Conservation (phyloP, 768 basidiomycete species). For the Lyophyllum atratum region DNA sequence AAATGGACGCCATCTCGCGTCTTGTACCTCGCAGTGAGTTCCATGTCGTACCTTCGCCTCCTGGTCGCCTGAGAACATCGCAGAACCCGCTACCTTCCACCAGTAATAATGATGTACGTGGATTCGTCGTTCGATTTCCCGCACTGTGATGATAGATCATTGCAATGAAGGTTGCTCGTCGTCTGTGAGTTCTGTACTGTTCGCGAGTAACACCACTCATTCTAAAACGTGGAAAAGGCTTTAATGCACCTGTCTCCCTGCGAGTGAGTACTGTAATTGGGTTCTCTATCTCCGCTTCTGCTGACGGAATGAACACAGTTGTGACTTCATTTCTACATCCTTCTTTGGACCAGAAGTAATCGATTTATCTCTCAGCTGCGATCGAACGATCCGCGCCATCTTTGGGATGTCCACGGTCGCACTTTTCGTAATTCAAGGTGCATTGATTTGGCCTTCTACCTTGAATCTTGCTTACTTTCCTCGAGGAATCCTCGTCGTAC, state of each 20-base stretch:
- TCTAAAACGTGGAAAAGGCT: no score
- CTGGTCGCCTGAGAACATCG: neutral
- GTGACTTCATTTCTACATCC: no score
- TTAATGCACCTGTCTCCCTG: no score
- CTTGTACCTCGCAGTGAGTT: constrained; percentile 12
- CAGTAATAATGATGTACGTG: constrained; percentile 12
- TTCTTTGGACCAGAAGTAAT: no score
- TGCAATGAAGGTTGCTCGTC: no score
- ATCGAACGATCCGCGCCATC: constrained; percentile 10
- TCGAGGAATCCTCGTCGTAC: constrained; percentile 14
- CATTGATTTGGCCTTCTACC: neutral
- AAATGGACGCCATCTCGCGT: constrained; percentile 14
- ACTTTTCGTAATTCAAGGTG: constrained; percentile 17
- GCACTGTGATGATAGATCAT: no score
- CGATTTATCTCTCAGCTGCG: constrained; percentile 1
- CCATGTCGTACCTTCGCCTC: neutral
- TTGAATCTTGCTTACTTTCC: neutral
- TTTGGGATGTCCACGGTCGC: constrained; percentile 13
- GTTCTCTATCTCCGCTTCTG: no score
- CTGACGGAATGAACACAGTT: no score
- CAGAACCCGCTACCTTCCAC: constrained; percentile 16
- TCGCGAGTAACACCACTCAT: no score
- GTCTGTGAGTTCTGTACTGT: no score
- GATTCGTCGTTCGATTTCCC: neutral
- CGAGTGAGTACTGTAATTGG: no score